These are phyloP conservation scores for Fraxinus nigra DNA, from an alignment of 305 asterid species.

Conservation along the genomic window DNA sequence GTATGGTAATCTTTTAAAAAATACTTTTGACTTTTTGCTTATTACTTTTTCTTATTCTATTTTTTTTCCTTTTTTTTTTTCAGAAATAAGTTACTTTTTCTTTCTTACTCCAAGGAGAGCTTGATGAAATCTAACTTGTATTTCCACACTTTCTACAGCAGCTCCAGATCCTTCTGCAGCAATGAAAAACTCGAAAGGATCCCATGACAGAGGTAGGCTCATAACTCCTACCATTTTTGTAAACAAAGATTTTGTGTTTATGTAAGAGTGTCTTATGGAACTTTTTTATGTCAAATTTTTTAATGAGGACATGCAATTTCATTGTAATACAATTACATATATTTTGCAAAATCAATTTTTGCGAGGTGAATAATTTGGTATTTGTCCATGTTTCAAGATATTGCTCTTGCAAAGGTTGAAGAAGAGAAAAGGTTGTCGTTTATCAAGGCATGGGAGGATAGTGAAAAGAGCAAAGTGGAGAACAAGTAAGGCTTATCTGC, in stretches of 20 bases:
- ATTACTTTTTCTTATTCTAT: background rate
- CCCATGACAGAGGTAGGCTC: conserved; percentile 53
- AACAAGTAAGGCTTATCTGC: conserved; percentile 60
- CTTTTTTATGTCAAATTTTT: background rate
- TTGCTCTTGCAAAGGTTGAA: conserved; percentile 75
- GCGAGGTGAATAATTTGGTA: background rate
- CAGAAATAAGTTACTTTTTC: background rate
- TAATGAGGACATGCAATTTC: background rate
- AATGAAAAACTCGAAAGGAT: conserved; percentile 39
- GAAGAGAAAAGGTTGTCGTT: conserved; percentile 62
- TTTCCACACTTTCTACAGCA: conserved; percentile 24
- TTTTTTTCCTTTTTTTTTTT: too few species aligned
- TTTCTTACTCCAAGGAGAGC: background rate
- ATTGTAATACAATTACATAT: background rate
- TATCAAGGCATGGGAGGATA: conserved; percentile 91
- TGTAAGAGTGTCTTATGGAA: background rate
- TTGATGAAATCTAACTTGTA: background rate
- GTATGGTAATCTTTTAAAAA: background rate
- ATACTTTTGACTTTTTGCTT: background rate
- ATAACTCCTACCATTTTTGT: background rate
- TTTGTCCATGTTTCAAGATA: conserved; percentile 42
- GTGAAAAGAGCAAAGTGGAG: conserved; percentile 75
- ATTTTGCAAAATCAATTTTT: background rate
- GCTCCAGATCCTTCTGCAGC: conserved; percentile 35
- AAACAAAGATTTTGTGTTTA: background rate